Base-by-base conservation (phyloP, 805 yeast species). In the Wickerhamiella vanderwaltii region DNA sequence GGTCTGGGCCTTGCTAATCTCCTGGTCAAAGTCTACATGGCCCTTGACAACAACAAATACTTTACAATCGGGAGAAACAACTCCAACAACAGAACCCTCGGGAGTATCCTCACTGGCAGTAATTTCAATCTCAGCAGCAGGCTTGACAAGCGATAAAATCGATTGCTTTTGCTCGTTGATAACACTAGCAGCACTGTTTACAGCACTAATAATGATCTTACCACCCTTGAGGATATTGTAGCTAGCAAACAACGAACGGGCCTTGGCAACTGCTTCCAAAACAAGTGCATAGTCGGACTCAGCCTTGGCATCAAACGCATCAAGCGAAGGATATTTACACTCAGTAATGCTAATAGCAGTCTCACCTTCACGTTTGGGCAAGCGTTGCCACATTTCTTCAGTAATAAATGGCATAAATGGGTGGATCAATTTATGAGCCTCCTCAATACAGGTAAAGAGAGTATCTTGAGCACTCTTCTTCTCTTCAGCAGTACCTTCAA, bases 321-420 rank as follows among this genome's bases (percentile, higher is more conserved):
- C 53, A 41, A 67, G 66, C 61, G 67, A 79, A 44, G 98, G 98
- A 68, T 77, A 91, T 38, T 68, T 53, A 31, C 95, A 94, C 58
- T 75, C 74, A 39, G 77, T 77, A 60, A 91, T 85, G 16, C 95
- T 72, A 39, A 62, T 66, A 20, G 85, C 68, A 17, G 64, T 63
- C 54, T 83, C 95, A 41, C 76, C 66, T 6, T 74, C 71, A 59
- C 95, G 77, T 57, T 81, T 79, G 54, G 97, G 97, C 57, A 91
- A 68, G 65, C 97, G 83, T 69, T 91, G 98, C 96, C 96, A 91
- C 83, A 91, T 75, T 70, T 91, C 98, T 65, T 91, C 98, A 36
- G 97, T 79, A 51, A 91, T 69, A 60, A 75, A 91, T 29, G 98
- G 98, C 98, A 91, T 91, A 70, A 85, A 91, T 61, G 98, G 98